Evolutionary conservation across 768 basidiomycete species (phyloP), one percentile per base, ranked within the genome.

Genomic region (Pisolithus marmoratus): DNA sequence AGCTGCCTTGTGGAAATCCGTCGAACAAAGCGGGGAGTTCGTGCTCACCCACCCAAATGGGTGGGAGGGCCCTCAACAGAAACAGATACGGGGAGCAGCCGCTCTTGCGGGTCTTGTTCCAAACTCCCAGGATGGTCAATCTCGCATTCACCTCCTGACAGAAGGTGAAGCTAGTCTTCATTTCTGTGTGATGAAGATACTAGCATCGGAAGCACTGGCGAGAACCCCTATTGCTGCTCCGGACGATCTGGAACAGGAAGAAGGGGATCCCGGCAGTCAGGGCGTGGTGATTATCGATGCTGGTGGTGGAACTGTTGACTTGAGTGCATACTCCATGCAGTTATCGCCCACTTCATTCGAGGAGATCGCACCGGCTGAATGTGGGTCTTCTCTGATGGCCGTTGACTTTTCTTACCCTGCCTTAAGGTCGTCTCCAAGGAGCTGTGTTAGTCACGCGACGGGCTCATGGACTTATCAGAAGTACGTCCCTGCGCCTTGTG

Each of bases 121-220:
- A 0, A 64, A 75, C 47, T 70, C 63, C 0, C 51, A 59, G 1
- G 65, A 63, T 12, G 75, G 72, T 0, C 74, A 72, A 27, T 60
- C 68, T 3, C 74, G 80, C 0, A 58, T 84, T 1, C 74, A 74
- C 1, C 77, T 84, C 50, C 72, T 84, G n/a, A 83, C 81, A 0
- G 82, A 84, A 55, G 83, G 82, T 0, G 83, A 85, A 56, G 83
- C 83, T 0, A 80, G 78, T 56, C 60, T 83, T 12, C 78, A 84
- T 54, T 83, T 74, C 57, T 82, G 81, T 49, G 70, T 83, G 19
- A 65, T 71, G 27, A 76, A 71, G 49, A 73, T 78, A 0, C 54
- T 79, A 12, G 70, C 74, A 1, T 70, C 65, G 5, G 71, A 76
- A 14, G 9, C 48, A 27, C 22, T 63, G 42, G 56, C 54, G 8